Conservation (phyloP, 2,329 filamentous ascomycete genomes). For the Claviceps fusiformis region DNA sequence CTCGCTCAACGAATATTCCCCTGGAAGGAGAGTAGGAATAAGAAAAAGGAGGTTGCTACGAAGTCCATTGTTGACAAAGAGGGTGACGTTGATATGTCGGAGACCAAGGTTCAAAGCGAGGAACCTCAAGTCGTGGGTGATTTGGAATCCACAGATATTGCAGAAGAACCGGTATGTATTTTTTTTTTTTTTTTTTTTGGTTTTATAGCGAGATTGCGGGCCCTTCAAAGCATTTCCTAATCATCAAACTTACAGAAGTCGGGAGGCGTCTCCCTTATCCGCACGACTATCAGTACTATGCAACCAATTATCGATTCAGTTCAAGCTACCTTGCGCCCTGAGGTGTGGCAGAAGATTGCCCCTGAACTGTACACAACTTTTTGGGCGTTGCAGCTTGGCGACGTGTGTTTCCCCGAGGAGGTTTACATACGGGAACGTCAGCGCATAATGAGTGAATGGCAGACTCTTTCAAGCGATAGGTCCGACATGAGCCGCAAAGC, state of each 20-base stretch:
- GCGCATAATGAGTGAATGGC: conserved; percentile 51
- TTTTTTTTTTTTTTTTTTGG: no score
- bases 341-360: conserved; percentile 57
- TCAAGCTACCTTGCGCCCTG: conserved; percentile 43
- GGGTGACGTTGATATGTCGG: conserved; percentile 42
- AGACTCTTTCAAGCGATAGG: conserved; percentile 55
- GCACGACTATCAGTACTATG: conserved; percentile 28
- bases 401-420: conserved; percentile 61
- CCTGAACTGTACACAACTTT: conserved; percentile 80
- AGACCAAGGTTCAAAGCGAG: conserved; percentile 18
- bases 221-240: conserved; percentile 12
- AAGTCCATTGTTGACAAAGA: conserved; percentile 31
- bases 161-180: conserved; percentile 20
- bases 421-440: conserved; percentile 69
- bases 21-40: conserved; percentile 20
- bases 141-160: conserved; percentile 13
- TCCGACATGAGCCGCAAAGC: conserved; percentile 57
- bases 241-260: conserved; percentile 16
- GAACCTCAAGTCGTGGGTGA: conserved; percentile 14
- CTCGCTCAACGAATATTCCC: conserved; percentile 51
- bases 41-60: conserved; percentile 15
- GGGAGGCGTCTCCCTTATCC: conserved; percentile 20
- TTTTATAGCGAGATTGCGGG: conserved; percentile 3
- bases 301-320: conserved; percentile 61
- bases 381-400: conserved; percentile 77